A percentile compares a stretch with the other conserved stretches of the same genome.
These are phyloP conservation scores for Cucurbita argyrosperma DNA, from an alignment of 306 rosid genomes.

Conservation along the genomic window DNA sequence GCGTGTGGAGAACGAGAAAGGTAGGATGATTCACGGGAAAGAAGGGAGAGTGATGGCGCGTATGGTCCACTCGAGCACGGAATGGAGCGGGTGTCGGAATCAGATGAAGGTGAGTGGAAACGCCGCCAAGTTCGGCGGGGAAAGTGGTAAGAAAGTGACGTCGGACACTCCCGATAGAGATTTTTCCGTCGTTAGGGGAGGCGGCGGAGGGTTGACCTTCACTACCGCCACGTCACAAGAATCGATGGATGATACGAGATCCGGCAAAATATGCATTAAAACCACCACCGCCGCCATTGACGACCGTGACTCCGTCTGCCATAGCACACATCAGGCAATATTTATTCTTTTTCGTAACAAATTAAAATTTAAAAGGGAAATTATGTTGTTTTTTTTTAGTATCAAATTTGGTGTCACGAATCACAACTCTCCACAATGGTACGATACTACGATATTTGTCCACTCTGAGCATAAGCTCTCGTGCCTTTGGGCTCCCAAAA, in stretches of 20 bases:
- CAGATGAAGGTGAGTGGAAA: conserved; percentile 43
- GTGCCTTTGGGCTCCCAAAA: no score
- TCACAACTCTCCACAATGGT: no score
- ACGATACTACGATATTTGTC: no score
- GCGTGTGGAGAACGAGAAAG: neutral
- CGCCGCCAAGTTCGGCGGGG: conserved; percentile 40
- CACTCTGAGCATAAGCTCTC: accelerated
- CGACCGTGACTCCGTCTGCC: conserved; percentile 74
- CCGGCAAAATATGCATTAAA: conserved; percentile 28
- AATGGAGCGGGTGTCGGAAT: conserved; percentile 19
- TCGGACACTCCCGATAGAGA: conserved; percentile 40
- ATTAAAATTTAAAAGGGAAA: neutral
- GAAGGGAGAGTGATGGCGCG: conserved; percentile 17
- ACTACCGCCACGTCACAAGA: conserved; percentile 37
- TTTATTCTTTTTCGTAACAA: neutral
- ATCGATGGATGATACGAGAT: conserved; percentile 47
- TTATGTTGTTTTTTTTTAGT: no score
- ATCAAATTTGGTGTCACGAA: no score
- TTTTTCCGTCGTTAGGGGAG: conserved; percentile 4
- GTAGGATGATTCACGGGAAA: neutral
- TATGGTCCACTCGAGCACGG: conserved; percentile 8
- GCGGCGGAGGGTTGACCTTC: conserved; percentile 3
- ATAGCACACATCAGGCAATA: conserved; percentile 52
- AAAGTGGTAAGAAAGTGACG: conserved; percentile 24
- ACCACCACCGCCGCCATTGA: conserved; percentile 24